Percentiles rank a stretch among this genome's conserved stretches.
These are phyloP conservation scores for Phialophora expanda DNA, from an alignment of 2,329 filamentous ascomycete genomes.

Conservation along the genomic window DNA sequence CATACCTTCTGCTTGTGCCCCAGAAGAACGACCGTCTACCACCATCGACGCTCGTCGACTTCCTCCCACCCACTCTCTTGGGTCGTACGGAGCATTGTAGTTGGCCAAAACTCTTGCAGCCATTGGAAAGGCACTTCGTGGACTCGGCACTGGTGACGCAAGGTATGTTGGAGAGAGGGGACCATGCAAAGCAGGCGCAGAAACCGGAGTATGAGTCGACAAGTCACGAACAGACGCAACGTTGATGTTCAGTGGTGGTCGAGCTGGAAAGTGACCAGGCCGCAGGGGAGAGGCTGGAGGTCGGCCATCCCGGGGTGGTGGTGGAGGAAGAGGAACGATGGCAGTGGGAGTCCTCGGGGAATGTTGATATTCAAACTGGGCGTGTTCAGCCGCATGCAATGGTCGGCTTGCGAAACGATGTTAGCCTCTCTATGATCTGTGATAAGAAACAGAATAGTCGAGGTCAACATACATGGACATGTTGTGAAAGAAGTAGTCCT, in stretches of 20 bases:
- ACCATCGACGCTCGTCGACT: slow-evolving; percentile 34
- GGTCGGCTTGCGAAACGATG: slow-evolving; percentile 34
- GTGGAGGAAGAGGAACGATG: slow-evolving; percentile 37
- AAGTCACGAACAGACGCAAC: slow-evolving; percentile 43
- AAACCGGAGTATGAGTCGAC: slow-evolving; percentile 47
- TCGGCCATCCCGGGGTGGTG: slow-evolving; percentile 43
- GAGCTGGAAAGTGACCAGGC: slow-evolving; percentile 51
- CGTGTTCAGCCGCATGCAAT: slow-evolving; percentile 24
- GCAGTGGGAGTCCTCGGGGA: slow-evolving; percentile 28
- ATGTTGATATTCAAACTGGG: slow-evolving; percentile 23
- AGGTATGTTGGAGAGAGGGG: slow-evolving; percentile 48
- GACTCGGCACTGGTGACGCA: slow-evolving; percentile 47
- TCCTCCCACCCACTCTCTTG: slow-evolving; percentile 55
- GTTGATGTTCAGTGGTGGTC: slow-evolving; percentile 51
- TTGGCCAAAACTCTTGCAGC: slow-evolving; percentile 47
- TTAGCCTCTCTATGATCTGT: slow-evolving; percentile 20
- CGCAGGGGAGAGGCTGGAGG: slow-evolving; percentile 45
- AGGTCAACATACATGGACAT: slow-evolving; percentile 33
- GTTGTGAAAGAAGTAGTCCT: slow-evolving; percentile 20
- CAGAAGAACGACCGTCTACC: slow-evolving; percentile 14
- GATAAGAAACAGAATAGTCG: slow-evolving; percentile 11
- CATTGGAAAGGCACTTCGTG: slow-evolving; percentile 50
- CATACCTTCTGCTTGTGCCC: slow-evolving; percentile 30
- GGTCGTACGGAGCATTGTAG: slow-evolving; percentile 55
- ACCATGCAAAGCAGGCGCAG: slow-evolving; percentile 52